Base-by-base conservation (phyloP, 2,329 filamentous ascomycete species). In the Cyphellophora attinorum region DNA sequence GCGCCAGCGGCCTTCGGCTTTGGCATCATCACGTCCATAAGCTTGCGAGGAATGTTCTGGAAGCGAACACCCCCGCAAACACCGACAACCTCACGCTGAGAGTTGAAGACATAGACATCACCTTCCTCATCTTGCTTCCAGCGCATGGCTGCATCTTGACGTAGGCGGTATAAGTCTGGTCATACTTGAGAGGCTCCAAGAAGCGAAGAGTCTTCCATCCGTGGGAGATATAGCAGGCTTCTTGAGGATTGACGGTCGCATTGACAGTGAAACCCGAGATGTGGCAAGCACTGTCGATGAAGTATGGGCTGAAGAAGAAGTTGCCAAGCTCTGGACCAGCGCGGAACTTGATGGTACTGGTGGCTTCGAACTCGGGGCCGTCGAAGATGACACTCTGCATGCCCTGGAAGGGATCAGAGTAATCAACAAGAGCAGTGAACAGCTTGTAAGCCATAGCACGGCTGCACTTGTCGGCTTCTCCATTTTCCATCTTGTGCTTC, bases 171-270 rank as follows among this genome's bases (percentile, higher is more conserved):
- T 77, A 76, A 38, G 67, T 69, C 49, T 65, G 64, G 41, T 65
- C 62, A 3, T 64, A 55, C 18, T 67, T 64, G 25, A 73, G 58
- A 41, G 63, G 59, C 51, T 68, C 67, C 28, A 72, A 58, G 46
- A 72, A 68, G 45, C 70, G 71, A 61, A 78, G 70, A 3, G 66
- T 70, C 32, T 66, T 66, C 73, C 73, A 77, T 23, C 73, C 73
- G 47, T 76, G 73, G 19, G 72, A 76, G 42, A 77, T 71, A 53
- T 72, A 76, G 39, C 76, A 72, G 33, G 69, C 67, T 45, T 70
- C 68, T 47, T 71, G 70, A 1, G 70, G 74, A 47, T 76, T 72
- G 16, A 72, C 62, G 5, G 71, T 52, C 37, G 46, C 44, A 29
- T 58, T 58, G 50, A 55, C 51, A 15, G 57, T 51, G 15, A 60